Evolutionary conservation across 306 rosid genomes (phyloP), one percentile per base, ranked within the genome.

Genomic region (Erythrophleum fordii): DNA sequence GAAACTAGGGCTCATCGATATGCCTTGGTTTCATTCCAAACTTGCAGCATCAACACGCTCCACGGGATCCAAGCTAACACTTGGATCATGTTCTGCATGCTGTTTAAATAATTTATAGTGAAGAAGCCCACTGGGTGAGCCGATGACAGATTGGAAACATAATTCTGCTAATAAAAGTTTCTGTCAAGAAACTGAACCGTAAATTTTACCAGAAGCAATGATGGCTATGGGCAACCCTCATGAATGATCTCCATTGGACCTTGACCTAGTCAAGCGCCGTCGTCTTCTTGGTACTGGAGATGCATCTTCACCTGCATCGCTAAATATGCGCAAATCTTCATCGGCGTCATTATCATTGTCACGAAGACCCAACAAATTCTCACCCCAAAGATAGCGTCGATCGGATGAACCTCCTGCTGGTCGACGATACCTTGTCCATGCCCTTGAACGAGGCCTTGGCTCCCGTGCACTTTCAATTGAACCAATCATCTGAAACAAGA

Each of bases 401-500:
- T 92, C 94, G 39, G 90, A 80, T 46, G 89, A 51, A 69, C 86
- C 82, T 68, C 85, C 87, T 8, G 87, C 85, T 26, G 90, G 70
- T 1, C 93, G 90, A 41, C 91, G 88, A 70, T 87, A 91, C 78
- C 97, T 92, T 45, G 88, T 82, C 98, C 96, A 94, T 53, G 85
- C 89, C 83, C 85, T 92, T 29, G 92, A 84, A 17, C 84, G 89
- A 34, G 90, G 87, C 82, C 98, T 91, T 62, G 96, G 84, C 53
- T 92, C 96, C 78, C 90, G 76, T 31, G 61, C 88, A 80, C 79
- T 83, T 56, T 89, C 97, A 62, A 86, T 74, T 31, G 96, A 88
- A 64, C 92, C 94, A 81, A 92, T 84, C 97, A 94, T 89, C 80
- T 94, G 98, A 83, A 92, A 92, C 78, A 90, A 80, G 80, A 94